Evolutionary conservation across 2,329 filamentous ascomycete genomes (phyloP).

Genomic region (Chaetomiaceae sp.): DNA sequence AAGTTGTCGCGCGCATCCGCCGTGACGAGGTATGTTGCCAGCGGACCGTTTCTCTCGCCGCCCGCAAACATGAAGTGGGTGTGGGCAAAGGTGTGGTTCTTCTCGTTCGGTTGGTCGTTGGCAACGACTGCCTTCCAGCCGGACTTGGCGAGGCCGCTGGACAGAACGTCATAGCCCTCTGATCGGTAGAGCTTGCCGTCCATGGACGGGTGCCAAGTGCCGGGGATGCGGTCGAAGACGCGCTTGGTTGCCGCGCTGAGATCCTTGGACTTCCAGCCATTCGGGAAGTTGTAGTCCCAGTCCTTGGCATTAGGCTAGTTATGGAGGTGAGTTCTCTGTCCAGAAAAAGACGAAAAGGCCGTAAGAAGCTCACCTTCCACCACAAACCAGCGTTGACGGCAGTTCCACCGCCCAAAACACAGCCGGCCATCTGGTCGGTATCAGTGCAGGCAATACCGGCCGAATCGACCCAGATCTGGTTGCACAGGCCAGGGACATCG

Average conservation of each 20-base stretch:
- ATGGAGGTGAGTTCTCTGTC: not conserved
- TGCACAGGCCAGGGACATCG: constrained; percentile 67
- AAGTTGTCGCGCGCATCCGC: constrained; percentile 56
- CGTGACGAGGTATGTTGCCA: constrained; percentile 61
- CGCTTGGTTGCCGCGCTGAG: constrained; percentile 55
- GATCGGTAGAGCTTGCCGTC: constrained; percentile 66
- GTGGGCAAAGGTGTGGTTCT: constrained; percentile 62
- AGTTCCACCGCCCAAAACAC: constrained; percentile 63
- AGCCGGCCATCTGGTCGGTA: constrained; percentile 69
- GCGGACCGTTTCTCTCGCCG: constrained; percentile 64
- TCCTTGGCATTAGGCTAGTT: constrained; percentile 56
- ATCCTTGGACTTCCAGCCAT: constrained; percentile 64
- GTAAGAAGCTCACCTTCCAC: constrained; percentile 48
- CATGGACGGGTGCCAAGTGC: constrained; percentile 60
- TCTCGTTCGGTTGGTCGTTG: constrained; percentile 55
- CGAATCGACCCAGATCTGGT: constrained; percentile 63
- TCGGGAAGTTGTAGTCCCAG: constrained; percentile 69
- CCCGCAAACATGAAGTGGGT: constrained; percentile 64
- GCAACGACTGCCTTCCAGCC: constrained; percentile 62
- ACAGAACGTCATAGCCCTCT: constrained; percentile 60
- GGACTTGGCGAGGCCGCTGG: constrained; percentile 51
- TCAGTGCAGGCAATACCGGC: constrained; percentile 63
- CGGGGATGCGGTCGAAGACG: constrained; percentile 66
- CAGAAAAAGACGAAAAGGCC: too few species aligned
- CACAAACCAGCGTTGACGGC: constrained; percentile 66